These are phyloP conservation scores for Trichoderma endophyticum DNA, from an alignment of 2,329 filamentous ascomycete species.

Conservation along the genomic window DNA sequence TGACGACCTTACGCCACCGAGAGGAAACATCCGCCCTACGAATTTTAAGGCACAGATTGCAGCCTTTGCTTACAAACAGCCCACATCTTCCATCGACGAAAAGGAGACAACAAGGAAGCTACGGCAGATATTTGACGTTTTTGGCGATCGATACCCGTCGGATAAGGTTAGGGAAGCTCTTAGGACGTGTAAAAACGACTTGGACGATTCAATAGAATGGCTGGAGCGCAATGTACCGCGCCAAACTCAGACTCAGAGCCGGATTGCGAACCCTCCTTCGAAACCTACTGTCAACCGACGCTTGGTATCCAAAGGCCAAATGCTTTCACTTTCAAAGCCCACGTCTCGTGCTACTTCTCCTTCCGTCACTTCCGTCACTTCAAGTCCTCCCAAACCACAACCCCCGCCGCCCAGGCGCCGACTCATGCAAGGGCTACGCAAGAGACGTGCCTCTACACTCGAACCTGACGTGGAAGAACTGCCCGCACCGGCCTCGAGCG, in stretches of 20 bases:
- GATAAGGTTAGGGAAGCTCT: constrained; percentile 35
- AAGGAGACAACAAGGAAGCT: constrained; percentile 35
- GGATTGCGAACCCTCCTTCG: constrained; percentile 17
- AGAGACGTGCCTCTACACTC: constrained; percentile 21
- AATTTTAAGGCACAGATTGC: constrained; percentile 44
- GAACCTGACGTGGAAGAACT: constrained; percentile 24
- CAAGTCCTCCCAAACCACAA: constrained; percentile 21
- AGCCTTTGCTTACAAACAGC: constrained; percentile 46
- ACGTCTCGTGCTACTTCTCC: constrained; percentile 1
- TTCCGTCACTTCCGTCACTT: neutral
- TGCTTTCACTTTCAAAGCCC: constrained; percentile 22
- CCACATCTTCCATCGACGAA: constrained; percentile 33
- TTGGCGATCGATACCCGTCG: constrained; percentile 31
- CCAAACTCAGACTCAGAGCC: neutral
- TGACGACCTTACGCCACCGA: constrained; percentile 47
- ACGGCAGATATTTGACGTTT: constrained; percentile 37
- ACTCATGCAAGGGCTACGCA: constrained; percentile 37
- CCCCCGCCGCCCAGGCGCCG: constrained; percentile 30
- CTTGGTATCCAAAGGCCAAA: constrained; percentile 31
- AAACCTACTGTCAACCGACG: constrained; percentile 23
- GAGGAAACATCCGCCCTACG: constrained; percentile 63
- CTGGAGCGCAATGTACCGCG: constrained; percentile 25
- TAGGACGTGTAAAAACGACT: constrained; percentile 31
- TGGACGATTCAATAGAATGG: constrained; percentile 36
- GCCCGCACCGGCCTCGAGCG: constrained; percentile 30